Conservation (phyloP, 257 asterid genomes). For the Hygrophila difformis region DNA sequence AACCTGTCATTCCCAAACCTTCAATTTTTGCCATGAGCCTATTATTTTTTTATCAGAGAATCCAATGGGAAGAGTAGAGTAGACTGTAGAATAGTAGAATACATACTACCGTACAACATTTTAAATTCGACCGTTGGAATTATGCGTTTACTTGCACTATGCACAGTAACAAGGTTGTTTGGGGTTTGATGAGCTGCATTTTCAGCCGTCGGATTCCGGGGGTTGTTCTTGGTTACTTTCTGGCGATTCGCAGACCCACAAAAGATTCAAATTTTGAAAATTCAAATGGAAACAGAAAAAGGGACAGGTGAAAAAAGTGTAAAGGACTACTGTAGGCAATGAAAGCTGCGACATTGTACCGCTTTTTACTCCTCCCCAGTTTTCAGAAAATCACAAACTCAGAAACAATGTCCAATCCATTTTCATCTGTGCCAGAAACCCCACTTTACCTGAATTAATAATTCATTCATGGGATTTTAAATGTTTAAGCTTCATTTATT, state of each 20-base stretch:
- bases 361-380: constrained; percentile 36
- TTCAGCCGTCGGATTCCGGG: constrained; percentile 23
- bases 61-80: too few relatives aligned
- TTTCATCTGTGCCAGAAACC: constrained; percentile 2
- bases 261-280: constrained; percentile 36
- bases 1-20: too few relatives aligned
- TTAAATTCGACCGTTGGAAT: constrained; percentile 29
- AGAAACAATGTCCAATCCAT: constrained; percentile 25
- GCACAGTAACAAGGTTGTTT: too few relatives aligned
- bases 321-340: too few relatives aligned
- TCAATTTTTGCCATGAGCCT: too few relatives aligned
- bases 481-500: too few relatives aligned
- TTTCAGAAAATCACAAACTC: constrained; percentile 23
- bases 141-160: too few relatives aligned
- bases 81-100: too few relatives aligned
- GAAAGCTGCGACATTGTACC: constrained; percentile 39
- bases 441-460: constrained; percentile 1
- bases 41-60: too few relatives aligned
- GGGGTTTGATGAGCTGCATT: too few relatives aligned
- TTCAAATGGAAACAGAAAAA: constrained; percentile 26
- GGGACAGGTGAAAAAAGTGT: background rate
- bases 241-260: constrained; percentile 15
- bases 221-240: background rate
- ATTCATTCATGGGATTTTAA: background rate
- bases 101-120: too few relatives aligned